Conservation (phyloP, 306 rosid species). For the Luffa aegyptiaca region DNA sequence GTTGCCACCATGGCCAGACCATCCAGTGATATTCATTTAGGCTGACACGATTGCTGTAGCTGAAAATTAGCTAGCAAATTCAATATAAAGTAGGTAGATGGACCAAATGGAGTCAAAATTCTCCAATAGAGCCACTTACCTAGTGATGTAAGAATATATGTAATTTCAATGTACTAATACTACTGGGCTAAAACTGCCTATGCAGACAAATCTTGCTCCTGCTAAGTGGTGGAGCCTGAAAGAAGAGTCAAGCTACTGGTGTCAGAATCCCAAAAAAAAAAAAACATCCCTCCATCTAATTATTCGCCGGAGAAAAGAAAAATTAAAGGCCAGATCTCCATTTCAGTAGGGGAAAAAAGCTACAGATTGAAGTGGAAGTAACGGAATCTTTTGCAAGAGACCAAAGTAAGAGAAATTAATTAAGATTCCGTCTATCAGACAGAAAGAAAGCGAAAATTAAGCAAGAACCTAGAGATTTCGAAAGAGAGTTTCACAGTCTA, state of each 20-base stretch:
- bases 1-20: not conserved
- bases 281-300: not conserved
- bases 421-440: not conserved
- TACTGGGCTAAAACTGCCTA: not conserved
- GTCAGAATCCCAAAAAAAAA: not conserved
- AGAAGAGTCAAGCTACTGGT: not conserved
- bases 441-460: not conserved
- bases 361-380: not conserved
- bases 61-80: not conserved
- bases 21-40: not conserved
- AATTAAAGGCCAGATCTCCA: not conserved
- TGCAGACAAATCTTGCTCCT: constrained; percentile 5
- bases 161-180: not conserved
- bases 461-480: not conserved
- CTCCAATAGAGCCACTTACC: not conserved
- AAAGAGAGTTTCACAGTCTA: constrained; percentile 13
- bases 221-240: not conserved
- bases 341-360: not conserved
- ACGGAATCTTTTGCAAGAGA: not conserved
- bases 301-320: not conserved
- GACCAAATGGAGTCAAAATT: not conserved
- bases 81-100: not conserved
- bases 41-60: not conserved
- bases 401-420: not conserved
- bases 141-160: not conserved